Evolutionary conservation across 805 yeast species (phyloP), one percentile per base, ranked within the genome.

Genomic region (Candida yuanshanica): DNA sequence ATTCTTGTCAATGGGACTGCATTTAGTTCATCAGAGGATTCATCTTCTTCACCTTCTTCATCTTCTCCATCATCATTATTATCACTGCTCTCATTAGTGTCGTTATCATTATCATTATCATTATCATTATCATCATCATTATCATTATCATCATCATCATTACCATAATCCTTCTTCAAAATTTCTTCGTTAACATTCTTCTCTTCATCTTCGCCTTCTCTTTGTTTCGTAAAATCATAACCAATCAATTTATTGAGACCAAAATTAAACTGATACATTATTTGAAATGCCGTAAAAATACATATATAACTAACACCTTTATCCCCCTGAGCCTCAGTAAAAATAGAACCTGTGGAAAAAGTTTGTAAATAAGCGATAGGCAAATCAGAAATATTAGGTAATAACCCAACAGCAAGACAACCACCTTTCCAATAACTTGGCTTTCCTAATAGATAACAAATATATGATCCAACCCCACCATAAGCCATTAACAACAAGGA

Each of bases 271-370:
- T 55, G 86, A 75, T 55, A 73, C 66, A 33, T 81, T 59, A 42
- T 78, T 64, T 61, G 83, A 25, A 82, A 70, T 4, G 87, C 83
- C 34, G 82, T 68, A 50, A 83, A 84, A 24, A 89, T 81, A 53
- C 89, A 82, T 16, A 85, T 82, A 60, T 83, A 86, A 1, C 96
- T 93, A 20, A 83, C 82, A 20, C 96, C 97, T 50, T 74, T 73
- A 39, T 77, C 70, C 27, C 86, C 87, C 46, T 84, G 79, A 4
- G 61, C 73, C 13, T 66, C 53, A 0, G 81, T 66, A 51, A 89
- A 81, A 7, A 72, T 65, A 11, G 43, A 24, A 10, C 54, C 52
- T 1, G 77, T 67, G 16, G 75, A 70, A 60, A 83, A 66, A 1
- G 85, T 81, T 52, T 82, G 87, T 36, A 83, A 52, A 53, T 81